phyloP scores from a whole-genome alignment of 75 land plant species.

The Picea glauca region DNA sequence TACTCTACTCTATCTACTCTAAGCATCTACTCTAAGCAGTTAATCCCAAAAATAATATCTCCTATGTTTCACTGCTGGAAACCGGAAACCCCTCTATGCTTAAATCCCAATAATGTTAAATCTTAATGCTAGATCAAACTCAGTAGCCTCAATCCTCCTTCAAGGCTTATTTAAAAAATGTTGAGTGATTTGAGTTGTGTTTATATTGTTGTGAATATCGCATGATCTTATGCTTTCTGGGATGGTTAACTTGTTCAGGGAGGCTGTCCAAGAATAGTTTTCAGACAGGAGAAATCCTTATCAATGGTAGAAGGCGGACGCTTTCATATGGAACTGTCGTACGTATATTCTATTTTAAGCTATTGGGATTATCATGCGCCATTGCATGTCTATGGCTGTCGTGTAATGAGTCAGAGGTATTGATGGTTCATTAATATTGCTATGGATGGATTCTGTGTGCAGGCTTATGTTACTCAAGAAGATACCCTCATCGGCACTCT shows the following conservation, averaged over 20 bases:
- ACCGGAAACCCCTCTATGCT: no score
- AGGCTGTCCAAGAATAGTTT: constrained; percentile 33
- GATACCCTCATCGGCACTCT: constrained; percentile 68
- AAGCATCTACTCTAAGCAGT: no score
- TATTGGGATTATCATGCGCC: neutral
- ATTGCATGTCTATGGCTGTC: neutral
- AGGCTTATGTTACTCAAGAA: constrained; percentile 93
- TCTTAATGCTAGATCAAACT: no score
- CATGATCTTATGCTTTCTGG: neutral
- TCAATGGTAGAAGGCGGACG: constrained; percentile 49
- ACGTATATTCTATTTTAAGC: constrained; percentile 3
- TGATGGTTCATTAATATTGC: neutral
- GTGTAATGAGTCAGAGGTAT: neutral
- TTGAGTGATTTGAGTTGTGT: neutral
- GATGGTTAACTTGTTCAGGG: constrained; percentile 17
- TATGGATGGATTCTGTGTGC: neutral
- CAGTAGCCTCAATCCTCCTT: no score
- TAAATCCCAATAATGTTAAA: no score
- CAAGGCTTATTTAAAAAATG: no score
- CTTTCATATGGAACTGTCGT: constrained; percentile 71
- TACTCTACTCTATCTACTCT: no score
- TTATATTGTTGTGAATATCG: neutral
- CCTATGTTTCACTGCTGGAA: no score
- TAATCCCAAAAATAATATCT: no score
- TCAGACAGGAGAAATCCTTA: constrained; percentile 43